Evolutionary conservation across 306 rosid species (phyloP), one percentile per base, ranked within the genome.

Genomic region (Benincasa hispida): DNA sequence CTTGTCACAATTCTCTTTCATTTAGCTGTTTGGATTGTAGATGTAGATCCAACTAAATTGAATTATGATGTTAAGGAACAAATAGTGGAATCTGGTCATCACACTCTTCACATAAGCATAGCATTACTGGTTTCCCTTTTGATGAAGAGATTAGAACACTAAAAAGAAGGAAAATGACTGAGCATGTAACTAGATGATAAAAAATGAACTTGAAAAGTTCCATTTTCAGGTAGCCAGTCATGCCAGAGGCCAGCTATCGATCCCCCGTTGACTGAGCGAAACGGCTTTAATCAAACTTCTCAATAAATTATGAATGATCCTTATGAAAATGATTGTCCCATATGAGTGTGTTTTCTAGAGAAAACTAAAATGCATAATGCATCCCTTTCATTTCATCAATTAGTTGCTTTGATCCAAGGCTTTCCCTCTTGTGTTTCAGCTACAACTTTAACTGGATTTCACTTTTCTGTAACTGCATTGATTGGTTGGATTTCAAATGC

Each of bases 391-490:
- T 62, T 62, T 17, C 51, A 8, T 75, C 24, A 37, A 10, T 32
- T 56, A 47, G 65, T 24, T 75, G 65, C 24, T 56, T 25, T 57
- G 72, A 27, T 76, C 72, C 42, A 39, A 21, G 37, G 39, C 35
- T 79, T 72, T 65, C 53, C 60, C 24, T 79, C 51, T 54, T 67
- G 51, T 25, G 39, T 8, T 83, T 37, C 88, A 85, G 88, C 88
- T 7, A 85, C 88, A 70, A 83, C 86, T n/a, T 80, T 85, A 75
- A 85, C 86, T 6, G 86, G 88, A 69, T 85, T 85, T 75, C 88
- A 83, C 66, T 85, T 83, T 67, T 67, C 84, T 8, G 81, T 81
- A 15, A 85, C 86, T 12, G 84, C 88, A 32, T 62, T 85, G 84
- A 86, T 85, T 45, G 88, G 88, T 9, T 67, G 84, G 75, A 69